Evolutionary conservation across 2,329 filamentous ascomycete genomes (phyloP).

Genomic region (Hymenoscyphus fraxineus): DNA sequence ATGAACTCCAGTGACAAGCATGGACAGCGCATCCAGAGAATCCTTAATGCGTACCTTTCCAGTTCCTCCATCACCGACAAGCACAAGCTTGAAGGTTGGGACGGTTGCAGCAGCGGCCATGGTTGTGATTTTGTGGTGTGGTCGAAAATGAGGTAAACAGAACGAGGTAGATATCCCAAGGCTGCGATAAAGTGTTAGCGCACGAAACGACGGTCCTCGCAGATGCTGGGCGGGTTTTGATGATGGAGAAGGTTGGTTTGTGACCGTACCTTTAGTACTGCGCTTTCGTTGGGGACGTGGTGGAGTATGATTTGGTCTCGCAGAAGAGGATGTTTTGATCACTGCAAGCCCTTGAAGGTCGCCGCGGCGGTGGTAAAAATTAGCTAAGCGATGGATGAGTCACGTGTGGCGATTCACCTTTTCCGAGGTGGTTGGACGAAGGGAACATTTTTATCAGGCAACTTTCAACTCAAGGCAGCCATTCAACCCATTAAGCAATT

Average conservation of each 20-base stretch:
- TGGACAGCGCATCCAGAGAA: slow-evolving; percentile 11
- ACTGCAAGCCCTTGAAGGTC: slow-evolving; percentile 18
- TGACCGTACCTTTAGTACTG: slow-evolving; percentile 28
- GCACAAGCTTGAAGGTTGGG: slow-evolving; percentile 99
- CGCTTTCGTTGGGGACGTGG: slow-evolving; percentile 32
- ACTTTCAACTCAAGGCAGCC: not conserved
- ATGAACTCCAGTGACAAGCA: slow-evolving; percentile 17
- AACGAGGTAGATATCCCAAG: slow-evolving; percentile 18
- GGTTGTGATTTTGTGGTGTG: slow-evolving; percentile 31
- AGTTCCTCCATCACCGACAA: slow-evolving; percentile 98
- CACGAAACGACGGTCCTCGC: slow-evolving; percentile 5
- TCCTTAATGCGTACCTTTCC: slow-evolving; percentile 73
- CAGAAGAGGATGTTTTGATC: slow-evolving; percentile 33
- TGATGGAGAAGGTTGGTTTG: slow-evolving; percentile 6
- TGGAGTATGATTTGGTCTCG: slow-evolving; percentile 29
- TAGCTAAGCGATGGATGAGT: slow-evolving; percentile 12
- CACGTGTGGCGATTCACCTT: slow-evolving; percentile 12
- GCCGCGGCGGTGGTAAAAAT: slow-evolving; percentile 16
- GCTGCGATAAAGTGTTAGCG: slow-evolving; percentile 30
- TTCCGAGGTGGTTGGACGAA: not conserved
- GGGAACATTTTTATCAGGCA: not conserved
- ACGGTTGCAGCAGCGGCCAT: slow-evolving; percentile 62
- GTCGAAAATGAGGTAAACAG: slow-evolving; percentile 30
- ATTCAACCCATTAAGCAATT: not conserved
- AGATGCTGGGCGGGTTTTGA: not conserved